Evolutionary conservation across 805 yeast species (phyloP).

Genomic region (Vanderwaltozyma yarrowii): DNA sequence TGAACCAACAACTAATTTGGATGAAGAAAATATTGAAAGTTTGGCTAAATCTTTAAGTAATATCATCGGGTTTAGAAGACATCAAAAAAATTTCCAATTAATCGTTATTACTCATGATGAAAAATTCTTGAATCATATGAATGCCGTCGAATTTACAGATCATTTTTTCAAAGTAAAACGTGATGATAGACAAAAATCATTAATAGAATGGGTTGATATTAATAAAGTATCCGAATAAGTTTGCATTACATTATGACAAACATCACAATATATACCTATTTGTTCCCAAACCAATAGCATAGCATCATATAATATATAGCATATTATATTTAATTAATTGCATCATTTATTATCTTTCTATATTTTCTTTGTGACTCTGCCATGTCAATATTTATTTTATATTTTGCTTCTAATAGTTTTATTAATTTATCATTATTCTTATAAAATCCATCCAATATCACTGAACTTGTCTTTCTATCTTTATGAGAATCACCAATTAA

Average conservation of each 20-base stretch:
- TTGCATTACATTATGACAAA: no score
- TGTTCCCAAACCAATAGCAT: no score
- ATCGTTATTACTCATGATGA: constrained; percentile 97
- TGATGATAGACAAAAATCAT: constrained; percentile 72
- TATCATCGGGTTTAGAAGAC: constrained; percentile 63
- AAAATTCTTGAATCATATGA: constrained; percentile 73
- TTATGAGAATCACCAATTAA: background rate
- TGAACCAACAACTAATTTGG: constrained; percentile 96
- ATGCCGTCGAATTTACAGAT: constrained; percentile 77
- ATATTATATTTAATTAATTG: background rate
- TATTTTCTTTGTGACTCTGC: constrained; percentile 29
- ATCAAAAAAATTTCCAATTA: constrained; percentile 82
- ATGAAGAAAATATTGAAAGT: constrained; percentile 78
- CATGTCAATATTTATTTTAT: constrained; percentile 25
- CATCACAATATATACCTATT: no score
- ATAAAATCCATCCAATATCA: background rate
- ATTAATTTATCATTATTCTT: constrained; percentile 1
- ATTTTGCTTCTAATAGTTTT: constrained; percentile 16
- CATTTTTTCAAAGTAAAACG: constrained; percentile 76
- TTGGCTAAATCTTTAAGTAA: constrained; percentile 69
- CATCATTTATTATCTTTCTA: constrained; percentile 15
- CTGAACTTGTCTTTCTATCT: background rate
- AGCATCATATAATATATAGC: no score
- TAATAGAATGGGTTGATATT: constrained; percentile 51
- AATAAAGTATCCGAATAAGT: constrained; percentile 27